Conservation (phyloP, 2,329 filamentous ascomycete genomes). For the Dendrostoma leiphaemia region DNA sequence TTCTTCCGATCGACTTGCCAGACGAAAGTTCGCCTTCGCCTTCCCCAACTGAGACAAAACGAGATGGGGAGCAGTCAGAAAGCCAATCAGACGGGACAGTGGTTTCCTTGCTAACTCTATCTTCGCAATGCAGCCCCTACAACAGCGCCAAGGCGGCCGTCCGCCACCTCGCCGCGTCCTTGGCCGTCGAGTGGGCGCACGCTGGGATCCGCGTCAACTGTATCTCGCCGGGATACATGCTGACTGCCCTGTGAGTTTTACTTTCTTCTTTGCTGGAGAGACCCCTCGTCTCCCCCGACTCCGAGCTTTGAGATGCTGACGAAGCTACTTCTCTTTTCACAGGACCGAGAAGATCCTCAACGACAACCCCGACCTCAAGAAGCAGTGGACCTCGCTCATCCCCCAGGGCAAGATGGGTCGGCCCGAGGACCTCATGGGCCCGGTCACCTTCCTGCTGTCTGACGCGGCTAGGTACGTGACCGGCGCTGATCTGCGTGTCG, state of each 20-base stretch:
- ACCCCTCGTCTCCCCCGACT: neutral
- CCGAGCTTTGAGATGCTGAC: too few species aligned
- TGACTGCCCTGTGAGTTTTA: conserved; percentile 76
- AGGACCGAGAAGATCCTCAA: conserved; percentile 93
- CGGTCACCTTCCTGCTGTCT: conserved; percentile 55
- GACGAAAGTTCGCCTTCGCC: neutral
- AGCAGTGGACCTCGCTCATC: conserved; percentile 89
- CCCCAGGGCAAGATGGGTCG: conserved; percentile 91
- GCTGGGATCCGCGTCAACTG: conserved; percentile 90
- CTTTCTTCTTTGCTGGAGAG: too few species aligned
- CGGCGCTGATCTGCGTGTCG: conserved; percentile 76
- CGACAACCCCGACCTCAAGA: conserved; percentile 85
- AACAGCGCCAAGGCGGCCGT: conserved; percentile 93
- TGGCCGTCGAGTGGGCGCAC: conserved; percentile 92
- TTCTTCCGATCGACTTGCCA: too few species aligned
- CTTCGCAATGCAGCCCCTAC: conserved; percentile 59
- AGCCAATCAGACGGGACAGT: too few species aligned
- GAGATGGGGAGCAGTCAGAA: too few species aligned
- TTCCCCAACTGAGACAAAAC: neutral
- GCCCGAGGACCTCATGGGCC: conserved; percentile 90
- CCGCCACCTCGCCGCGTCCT: conserved; percentile 78
- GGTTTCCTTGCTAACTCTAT: neutral
- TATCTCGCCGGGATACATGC: conserved; percentile 94
- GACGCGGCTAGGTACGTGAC: conserved; percentile 57
- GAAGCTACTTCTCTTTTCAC: neutral